Base-by-base conservation (phyloP, 495 filamentous ascomycete species). In the Hypoxylon intermedium region DNA sequence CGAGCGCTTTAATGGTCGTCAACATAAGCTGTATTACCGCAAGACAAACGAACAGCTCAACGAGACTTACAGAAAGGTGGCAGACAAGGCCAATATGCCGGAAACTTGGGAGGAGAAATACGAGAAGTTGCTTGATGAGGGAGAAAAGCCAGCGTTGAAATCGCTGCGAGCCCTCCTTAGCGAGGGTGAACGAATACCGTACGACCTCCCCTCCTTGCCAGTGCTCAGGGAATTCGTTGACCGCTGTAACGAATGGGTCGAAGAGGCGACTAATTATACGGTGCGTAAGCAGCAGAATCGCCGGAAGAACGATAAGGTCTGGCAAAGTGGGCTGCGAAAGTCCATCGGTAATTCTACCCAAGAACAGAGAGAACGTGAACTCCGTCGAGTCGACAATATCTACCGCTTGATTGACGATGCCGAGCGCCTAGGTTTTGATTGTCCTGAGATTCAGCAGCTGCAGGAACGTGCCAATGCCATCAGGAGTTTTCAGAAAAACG, bases 201-300 rank as follows among this genome's bases (percentile, higher is more conserved):
- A 90, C 80, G 90, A 93, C 61, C 82, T 99, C 57, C 85, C 89
- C 61, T 91, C 91, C 60, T 81, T 99, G 53, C 84, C 87, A 65
- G 82, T 86, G 67, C 85, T 99, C 69, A 89, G 86, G 76, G 81
- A 84, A 59, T 98, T 93, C 78, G 94, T 98, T 73, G 91, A 95
- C 64, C 87, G 89, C 64, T 97, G 93, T 78, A 94, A 96, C 75
- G 93, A 96, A 72, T 96, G 95, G 91, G 92, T 97, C 60, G 94
- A 99, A 60, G 93, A 97, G 76, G 94, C 94, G 54, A 92, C 89
- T 60, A 96, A 92, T 72, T 99, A 94, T 80, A 97, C 93, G 63
- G 92, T 93, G 58, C 89, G 94, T 44, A 99, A 99, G 78, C 94
- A 98, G 77, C 93, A 97, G 75, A 96, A 96, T 72, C 89, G 94